These are phyloP conservation scores for Entrophospora sp. DNA, from an alignment of 192 early-diverging fungal species.

Conservation along the genomic window DNA sequence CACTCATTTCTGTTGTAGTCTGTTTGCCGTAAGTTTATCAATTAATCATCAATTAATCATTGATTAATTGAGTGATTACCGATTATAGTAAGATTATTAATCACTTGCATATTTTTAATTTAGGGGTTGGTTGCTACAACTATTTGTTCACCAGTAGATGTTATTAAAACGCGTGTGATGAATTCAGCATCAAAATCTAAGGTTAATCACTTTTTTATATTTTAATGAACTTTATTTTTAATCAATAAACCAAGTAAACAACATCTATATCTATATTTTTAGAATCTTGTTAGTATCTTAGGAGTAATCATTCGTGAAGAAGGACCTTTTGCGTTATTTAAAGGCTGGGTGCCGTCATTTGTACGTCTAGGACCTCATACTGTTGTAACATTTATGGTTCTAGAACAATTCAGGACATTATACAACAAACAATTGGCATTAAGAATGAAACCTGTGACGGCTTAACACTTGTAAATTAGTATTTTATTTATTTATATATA, in stretches of 20 bases:
- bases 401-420: conserved; percentile 60
- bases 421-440: conserved; percentile 6
- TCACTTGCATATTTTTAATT: background rate
- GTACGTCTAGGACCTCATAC: conserved; percentile 77
- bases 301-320: conserved; percentile 45
- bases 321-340: conserved; percentile 63
- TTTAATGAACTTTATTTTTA: background rate
- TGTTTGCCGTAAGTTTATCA: conserved; percentile 52
- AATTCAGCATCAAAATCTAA: conserved; percentile 44
- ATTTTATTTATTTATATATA: too few relatives aligned
- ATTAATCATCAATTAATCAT: background rate
- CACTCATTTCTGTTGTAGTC: conserved; percentile 61
- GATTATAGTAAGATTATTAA: too few relatives aligned
- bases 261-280: background rate
- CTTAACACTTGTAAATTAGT: too few relatives aligned
- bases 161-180: conserved; percentile 85
- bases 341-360: conserved; percentile 80
- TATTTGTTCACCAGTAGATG: conserved; percentile 67
- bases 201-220: conserved; percentile 20
- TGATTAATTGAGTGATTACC: conserved; percentile 1
- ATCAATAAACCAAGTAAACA: background rate
- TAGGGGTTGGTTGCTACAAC: conserved; percentile 69
- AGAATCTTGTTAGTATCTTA: background rate
- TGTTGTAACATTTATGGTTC: conserved; percentile 72
- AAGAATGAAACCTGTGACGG: too few relatives aligned